A percentile compares a stretch with the other conserved stretches of the same genome.
phyloP scores from a whole-genome alignment of 768 basidiomycete species.

The Russula brevipes region DNA sequence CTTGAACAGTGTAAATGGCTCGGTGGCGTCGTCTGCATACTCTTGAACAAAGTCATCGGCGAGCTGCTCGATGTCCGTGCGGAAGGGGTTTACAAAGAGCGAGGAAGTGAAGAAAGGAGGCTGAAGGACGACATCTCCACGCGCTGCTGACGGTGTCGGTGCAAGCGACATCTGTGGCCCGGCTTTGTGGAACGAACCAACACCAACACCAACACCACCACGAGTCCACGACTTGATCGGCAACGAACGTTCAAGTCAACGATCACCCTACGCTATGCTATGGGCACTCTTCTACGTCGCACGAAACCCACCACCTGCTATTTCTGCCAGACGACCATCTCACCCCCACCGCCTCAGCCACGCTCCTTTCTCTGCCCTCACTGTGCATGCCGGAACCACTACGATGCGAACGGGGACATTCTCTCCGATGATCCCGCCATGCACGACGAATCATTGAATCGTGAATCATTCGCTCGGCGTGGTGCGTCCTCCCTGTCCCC shows the following conservation, averaged over 20 bases:
- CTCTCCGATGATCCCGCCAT: constrained; percentile 83
- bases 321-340: constrained; percentile 55
- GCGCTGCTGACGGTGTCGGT: constrained; percentile 51
- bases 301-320: constrained; percentile 50
- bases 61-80: constrained; percentile 57
- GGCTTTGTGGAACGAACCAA: too few relatives aligned
- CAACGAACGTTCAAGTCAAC: too few relatives aligned
- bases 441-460: constrained; percentile 73
- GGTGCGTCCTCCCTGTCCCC: constrained; percentile 41
- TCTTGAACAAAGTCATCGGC: constrained; percentile 48
- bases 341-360: constrained; percentile 42
- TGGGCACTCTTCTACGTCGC: constrained; percentile 48
- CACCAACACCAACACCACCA: too few relatives aligned
- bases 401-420: constrained; percentile 67
- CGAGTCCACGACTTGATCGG: too few relatives aligned
- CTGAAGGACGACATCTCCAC: constrained; percentile 62
- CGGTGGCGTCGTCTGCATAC: constrained; percentile 33
- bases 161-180: constrained; percentile 35
- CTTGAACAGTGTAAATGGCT: constrained; percentile 71
- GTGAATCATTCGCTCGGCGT: constrained; percentile 61
- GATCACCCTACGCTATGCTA: background rate
- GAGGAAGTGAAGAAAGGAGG: constrained; percentile 78
- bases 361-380: constrained; percentile 59
- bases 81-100: constrained; percentile 57
- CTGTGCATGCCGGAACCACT: constrained; percentile 73